These are phyloP conservation scores for Cicer pinnatifidum DNA, from an alignment of 306 rosid genomes.

Conservation along the genomic window DNA sequence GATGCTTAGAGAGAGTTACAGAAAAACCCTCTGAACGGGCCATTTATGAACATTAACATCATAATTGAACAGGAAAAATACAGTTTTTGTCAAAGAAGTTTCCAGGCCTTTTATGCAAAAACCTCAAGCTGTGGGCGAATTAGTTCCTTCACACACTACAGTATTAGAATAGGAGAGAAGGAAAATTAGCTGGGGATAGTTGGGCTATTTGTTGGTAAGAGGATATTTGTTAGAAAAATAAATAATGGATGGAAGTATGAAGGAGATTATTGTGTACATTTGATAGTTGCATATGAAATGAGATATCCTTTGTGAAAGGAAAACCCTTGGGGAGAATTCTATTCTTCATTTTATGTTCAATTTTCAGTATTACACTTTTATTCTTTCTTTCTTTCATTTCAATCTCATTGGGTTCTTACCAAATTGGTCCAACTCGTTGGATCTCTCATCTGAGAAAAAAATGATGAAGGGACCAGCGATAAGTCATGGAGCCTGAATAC, in stretches of 20 bases:
- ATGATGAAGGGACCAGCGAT: background rate
- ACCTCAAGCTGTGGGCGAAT: conserved; percentile 1
- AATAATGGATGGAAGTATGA: background rate
- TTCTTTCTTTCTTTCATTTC: background rate
- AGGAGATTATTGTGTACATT: background rate
- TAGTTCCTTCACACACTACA: conserved; percentile 18
- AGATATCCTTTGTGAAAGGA: background rate
- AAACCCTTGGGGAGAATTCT: conserved; percentile 1
- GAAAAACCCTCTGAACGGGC: background rate
- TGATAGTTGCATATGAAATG: conserved; percentile 10
- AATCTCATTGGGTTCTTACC: background rate
- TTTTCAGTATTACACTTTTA: background rate
- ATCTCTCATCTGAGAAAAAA: background rate
- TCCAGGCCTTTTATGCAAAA: background rate
- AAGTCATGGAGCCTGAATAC: background rate
- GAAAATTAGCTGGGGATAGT: background rate
- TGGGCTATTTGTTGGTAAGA: background rate
- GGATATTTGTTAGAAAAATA: background rate
- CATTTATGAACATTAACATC: background rate
- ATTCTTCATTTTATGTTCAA: background rate
- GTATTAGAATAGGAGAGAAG: background rate
- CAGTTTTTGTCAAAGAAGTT: background rate
- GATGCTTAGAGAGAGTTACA: background rate
- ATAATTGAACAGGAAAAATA: conserved; percentile 9
- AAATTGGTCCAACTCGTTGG: background rate